These are phyloP conservation scores for Paraphaeosphaeria sporulosa DNA, from an alignment of 2,329 filamentous ascomycete genomes.

Conservation along the genomic window DNA sequence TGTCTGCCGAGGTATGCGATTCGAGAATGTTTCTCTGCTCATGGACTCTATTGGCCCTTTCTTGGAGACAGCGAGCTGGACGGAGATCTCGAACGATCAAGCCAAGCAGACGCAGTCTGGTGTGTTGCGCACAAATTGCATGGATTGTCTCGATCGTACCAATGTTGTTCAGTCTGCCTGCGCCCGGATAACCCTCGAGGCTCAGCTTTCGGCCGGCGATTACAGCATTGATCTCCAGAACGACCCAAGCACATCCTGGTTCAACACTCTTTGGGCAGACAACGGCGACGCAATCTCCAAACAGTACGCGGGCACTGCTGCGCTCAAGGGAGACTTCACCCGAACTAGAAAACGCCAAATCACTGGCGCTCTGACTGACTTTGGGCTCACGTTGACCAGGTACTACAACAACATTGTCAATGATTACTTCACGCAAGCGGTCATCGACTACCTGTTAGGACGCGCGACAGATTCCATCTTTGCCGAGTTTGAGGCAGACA, in stretches of 20 bases:
- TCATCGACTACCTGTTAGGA: conserved; percentile 92
- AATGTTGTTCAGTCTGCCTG: conserved; percentile 96
- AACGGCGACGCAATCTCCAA: conserved; percentile 96
- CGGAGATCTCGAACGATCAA: conserved; percentile 61
- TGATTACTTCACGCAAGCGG: conserved; percentile 94
- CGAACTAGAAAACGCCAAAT: conserved; percentile 90
- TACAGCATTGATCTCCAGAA: conserved; percentile 76
- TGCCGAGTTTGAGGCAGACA: conserved; percentile 90
- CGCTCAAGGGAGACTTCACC: conserved; percentile 96
- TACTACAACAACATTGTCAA: conserved; percentile 91
- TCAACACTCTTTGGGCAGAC: conserved; percentile 96
- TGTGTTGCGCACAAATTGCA: conserved; percentile 93
- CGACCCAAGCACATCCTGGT: conserved; percentile 87
- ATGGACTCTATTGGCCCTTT: conserved; percentile 72
- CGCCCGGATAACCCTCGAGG: conserved; percentile 80
- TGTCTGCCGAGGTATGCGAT: conserved; percentile 94
- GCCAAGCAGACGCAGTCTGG: conserved; percentile 68
- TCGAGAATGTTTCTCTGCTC: conserved; percentile 88
- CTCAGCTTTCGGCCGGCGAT: conserved; percentile 77
- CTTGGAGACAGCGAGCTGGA: conserved; percentile 77
- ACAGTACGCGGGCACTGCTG: conserved; percentile 94
- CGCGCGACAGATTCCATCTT: conserved; percentile 87
- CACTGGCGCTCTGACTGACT: conserved; percentile 87
- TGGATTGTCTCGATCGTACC: conserved; percentile 96
- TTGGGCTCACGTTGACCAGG: conserved; percentile 84